Percentiles rank a stretch among this genome's conserved stretches.
Conservation (phyloP, 441 rosid genomes). For the Jatropha multifida region DNA sequence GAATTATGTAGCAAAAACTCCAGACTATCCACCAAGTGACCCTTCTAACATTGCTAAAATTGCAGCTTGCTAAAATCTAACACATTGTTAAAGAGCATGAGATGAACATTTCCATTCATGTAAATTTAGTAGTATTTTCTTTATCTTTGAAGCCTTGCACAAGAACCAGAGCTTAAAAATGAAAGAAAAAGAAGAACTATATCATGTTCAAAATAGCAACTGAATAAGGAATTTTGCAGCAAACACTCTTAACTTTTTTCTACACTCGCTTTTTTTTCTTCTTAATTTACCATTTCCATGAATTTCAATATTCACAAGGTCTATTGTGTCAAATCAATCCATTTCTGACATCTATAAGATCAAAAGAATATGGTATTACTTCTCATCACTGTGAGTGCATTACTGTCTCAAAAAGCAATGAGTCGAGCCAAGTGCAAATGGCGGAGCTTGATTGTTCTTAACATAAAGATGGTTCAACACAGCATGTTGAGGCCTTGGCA, state of each 20-base stretch:
- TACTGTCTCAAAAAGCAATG: conserved; percentile 52
- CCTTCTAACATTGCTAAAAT: too few relatives aligned
- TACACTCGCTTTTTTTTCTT: too few relatives aligned
- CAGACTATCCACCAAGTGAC: too few relatives aligned
- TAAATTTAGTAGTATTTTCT: not conserved
- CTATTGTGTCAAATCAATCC: conserved; percentile 17
- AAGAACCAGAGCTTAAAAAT: not conserved
- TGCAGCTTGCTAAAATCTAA: too few relatives aligned
- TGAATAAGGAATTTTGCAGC: conserved; percentile 11
- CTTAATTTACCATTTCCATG: conserved; percentile 5
- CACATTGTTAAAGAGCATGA: too few relatives aligned
- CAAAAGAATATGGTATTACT: conserved; percentile 14
- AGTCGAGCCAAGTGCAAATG: conserved; percentile 52
- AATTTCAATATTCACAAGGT: conserved; percentile 9
- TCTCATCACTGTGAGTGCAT: conserved; percentile 42
- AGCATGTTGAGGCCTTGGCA: conserved; percentile 37
- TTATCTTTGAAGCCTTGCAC: not conserved
- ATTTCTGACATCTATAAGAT: not conserved
- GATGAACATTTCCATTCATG: too few relatives aligned
- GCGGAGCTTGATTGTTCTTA: conserved; percentile 36
- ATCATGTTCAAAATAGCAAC: conserved; percentile 12
- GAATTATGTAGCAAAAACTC: too few relatives aligned
- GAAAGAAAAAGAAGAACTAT: not conserved
- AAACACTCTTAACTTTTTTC: conserved; percentile 11
- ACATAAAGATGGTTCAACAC: conserved; percentile 54